Percentiles rank a stretch among this genome's conserved stretches.
These are phyloP conservation scores for Monosporascus sp. DNA, from an alignment of 2,329 filamentous ascomycete species.

Conservation along the genomic window DNA sequence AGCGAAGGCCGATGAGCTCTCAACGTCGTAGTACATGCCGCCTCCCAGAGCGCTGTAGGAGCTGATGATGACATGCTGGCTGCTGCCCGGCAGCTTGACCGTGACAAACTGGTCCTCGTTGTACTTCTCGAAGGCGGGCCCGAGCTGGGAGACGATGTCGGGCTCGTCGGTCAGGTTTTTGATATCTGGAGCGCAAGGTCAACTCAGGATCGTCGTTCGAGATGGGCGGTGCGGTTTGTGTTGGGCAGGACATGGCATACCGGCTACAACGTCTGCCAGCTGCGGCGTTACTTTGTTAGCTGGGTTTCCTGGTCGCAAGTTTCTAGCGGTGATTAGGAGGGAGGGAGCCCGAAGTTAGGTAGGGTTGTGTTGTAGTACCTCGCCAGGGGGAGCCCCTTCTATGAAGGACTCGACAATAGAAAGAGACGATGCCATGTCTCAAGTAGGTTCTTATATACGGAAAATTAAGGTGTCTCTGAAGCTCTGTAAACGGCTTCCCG, in stretches of 20 bases:
- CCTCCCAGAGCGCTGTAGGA: constrained; percentile 76
- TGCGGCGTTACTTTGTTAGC: constrained; percentile 31
- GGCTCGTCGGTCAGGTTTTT: constrained; percentile 75
- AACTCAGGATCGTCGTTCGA: constrained; percentile 3
- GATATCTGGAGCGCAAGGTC: constrained; percentile 60
- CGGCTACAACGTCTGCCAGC: constrained; percentile 84
- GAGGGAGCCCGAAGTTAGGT: constrained; percentile 14
- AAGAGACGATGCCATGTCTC: constrained; percentile 34
- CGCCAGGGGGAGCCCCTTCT: constrained; percentile 89
- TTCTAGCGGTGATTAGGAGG: not conserved
- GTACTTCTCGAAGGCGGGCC: constrained; percentile 85
- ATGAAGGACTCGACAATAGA: constrained; percentile 79
- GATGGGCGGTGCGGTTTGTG: not conserved
- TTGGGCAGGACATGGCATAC: constrained; percentile 41
- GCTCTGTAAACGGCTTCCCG: too few species aligned
- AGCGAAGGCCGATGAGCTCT: constrained; percentile 79
- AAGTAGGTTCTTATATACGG: too few species aligned
- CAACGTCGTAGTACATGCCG: constrained; percentile 84
- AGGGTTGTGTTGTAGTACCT: constrained; percentile 56
- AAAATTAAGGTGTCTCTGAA: too few species aligned
- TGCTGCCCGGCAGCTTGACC: constrained; percentile 83
- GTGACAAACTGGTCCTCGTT: constrained; percentile 92
- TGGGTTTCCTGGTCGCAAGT: constrained; percentile 1
- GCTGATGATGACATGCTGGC: constrained; percentile 79
- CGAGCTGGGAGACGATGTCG: constrained; percentile 64